Evolutionary conservation across 176 grass and related monocot species (phyloP), one percentile per base, ranked within the genome.

Genomic region (Oryza meyeriana): DNA sequence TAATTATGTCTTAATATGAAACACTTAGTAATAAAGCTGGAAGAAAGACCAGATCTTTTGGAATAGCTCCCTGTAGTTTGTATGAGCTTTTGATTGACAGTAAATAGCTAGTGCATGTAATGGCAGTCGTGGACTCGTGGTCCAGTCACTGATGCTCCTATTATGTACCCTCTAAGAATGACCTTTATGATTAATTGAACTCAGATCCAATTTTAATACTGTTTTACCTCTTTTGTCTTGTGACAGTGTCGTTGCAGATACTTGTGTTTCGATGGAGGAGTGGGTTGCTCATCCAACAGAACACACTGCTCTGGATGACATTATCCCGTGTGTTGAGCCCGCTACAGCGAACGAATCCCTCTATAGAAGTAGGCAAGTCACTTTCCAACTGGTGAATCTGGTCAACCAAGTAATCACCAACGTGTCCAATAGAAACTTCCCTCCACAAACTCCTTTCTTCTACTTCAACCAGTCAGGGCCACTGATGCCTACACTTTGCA

Each of bases 401-500:
- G 87, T 95, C 36, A 94, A 98, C 83, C 77, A 88, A 71, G 90
- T 89, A 45, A 88, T 98, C 74, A 45, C 61, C 18, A 98, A 89
- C 3, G 71, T 98, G 64, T 84, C 92, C 5, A 98, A 98, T 58
- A 22, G 47, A 28, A 93, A 98, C 84, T 81, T 91, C 5, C 64
- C 95, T 55, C 33, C 95, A 20, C 6, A 75, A 10, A 75, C 70
- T 0, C 83, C 88, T 13, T 59, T 98, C 11, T 59, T 98, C 11
- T 93, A 98, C 86, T 98, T 86, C 71, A 98, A 98, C 36, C 90
- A 98, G 75, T 94, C 92, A 0, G 95, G 95, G 30, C 95, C 95
- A 12, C 22, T 88, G 81, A 91, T 93, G 79, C 95, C 95, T 25
- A 29, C 66, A 4, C 95, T 98, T 30, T 98, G 92, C 84, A 95